Conservation (phyloP, 2,329 filamentous ascomycete species). For the Elsinoe perseae region DNA sequence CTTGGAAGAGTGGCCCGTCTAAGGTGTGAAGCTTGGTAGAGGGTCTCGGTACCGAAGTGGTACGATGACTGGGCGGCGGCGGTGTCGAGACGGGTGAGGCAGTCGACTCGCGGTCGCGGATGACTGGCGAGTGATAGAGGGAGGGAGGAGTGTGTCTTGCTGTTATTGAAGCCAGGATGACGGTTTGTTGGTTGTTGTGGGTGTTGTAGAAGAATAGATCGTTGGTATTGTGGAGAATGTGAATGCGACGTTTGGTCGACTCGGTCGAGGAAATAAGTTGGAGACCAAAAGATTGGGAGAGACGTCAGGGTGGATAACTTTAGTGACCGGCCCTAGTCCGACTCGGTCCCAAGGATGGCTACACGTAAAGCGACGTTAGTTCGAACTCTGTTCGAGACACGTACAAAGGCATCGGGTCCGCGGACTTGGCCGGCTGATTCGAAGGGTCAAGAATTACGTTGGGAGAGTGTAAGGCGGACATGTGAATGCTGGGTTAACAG, state of each 20-base stretch:
- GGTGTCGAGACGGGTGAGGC: constrained; percentile 42
- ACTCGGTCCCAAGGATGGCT: not conserved
- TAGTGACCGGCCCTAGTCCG: no score
- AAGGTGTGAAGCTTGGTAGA: constrained; percentile 39
- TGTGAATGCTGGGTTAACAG: not conserved
- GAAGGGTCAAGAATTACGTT: not conserved
- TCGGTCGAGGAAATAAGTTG: not conserved
- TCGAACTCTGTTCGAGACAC: not conserved
- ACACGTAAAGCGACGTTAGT: constrained; percentile 5
- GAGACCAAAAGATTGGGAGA: not conserved
- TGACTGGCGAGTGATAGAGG: constrained; percentile 44
- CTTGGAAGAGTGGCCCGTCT: constrained; percentile 18
- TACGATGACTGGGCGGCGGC: constrained; percentile 29
- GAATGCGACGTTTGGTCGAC: not conserved
- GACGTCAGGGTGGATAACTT: constrained; percentile 4
- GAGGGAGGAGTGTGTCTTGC: constrained; percentile 39
- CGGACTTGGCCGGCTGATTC: not conserved
- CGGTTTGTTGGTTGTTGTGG: constrained; percentile 9
- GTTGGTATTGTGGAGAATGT: not conserved
- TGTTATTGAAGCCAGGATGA: constrained; percentile 43
- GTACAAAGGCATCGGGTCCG: not conserved
- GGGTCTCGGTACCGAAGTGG: constrained; percentile 28
- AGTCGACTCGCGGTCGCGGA: constrained; percentile 44
- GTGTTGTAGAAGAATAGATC: not conserved
- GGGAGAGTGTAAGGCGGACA: not conserved